phyloP scores from a whole-genome alignment of 106 monocot species.

The Vanilla planifolia region DNA sequence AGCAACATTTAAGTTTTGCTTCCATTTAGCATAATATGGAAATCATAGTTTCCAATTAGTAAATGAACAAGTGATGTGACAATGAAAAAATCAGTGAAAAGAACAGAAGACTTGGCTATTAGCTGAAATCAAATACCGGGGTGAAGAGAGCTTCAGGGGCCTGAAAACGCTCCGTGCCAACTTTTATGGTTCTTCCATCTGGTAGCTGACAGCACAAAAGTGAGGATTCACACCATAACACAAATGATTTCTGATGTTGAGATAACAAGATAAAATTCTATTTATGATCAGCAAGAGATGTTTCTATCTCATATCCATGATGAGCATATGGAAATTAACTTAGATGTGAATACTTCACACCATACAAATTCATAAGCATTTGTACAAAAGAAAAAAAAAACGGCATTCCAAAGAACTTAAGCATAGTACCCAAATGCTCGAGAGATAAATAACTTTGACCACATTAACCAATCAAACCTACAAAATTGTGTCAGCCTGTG shows the following conservation, averaged over 20 bases:
- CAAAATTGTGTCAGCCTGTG: too few species aligned
- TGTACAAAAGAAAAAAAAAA: too few species aligned
- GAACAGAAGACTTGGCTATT: not conserved
- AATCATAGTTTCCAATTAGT: not conserved
- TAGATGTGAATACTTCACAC: too few species aligned
- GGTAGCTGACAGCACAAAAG: slow-evolving; percentile 62
- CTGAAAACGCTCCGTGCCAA: slow-evolving; percentile 96
- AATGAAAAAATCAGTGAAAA: not conserved
- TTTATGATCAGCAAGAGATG: not conserved
- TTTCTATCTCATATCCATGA: not conserved
- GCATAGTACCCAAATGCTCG: too few species aligned
- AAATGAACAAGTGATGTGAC: not conserved
- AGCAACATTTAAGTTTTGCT: not conserved
- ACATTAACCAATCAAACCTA: too few species aligned
- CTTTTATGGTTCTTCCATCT: slow-evolving; percentile 97
- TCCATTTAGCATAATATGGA: not conserved
- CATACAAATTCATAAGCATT: too few species aligned
- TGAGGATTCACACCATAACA: not conserved
- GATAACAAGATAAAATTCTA: not conserved
- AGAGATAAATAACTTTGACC: too few species aligned
- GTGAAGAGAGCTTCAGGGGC: slow-evolving; percentile 98
- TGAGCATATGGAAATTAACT: too few species aligned
- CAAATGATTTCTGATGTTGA: not conserved
- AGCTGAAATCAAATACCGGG: slow-evolving; percentile 28
- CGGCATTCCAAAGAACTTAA: too few species aligned